Evolutionary conservation across 257 asterid genomes (phyloP).

Genomic region (Gentiana dahurica): DNA sequence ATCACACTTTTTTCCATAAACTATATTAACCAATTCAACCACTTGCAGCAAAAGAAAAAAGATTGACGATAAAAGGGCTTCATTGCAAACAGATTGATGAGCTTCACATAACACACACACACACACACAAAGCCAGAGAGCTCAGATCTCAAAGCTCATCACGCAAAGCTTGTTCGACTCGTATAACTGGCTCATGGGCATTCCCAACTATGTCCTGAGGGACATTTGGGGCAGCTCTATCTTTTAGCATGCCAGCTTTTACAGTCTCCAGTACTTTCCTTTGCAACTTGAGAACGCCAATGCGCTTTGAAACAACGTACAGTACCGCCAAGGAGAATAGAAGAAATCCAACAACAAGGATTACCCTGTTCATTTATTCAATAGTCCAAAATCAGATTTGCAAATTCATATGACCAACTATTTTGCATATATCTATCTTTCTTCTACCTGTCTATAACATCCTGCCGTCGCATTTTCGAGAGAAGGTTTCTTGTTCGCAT

Average conservation of each 20-base stretch:
- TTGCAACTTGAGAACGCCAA: constrained; percentile 81
- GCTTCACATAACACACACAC: too few relatives aligned
- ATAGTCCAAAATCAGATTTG: constrained; percentile 8
- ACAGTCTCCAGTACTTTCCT: constrained; percentile 58
- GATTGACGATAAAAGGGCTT: too few relatives aligned
- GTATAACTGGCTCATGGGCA: constrained; percentile 34
- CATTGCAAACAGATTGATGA: too few relatives aligned
- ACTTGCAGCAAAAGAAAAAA: too few relatives aligned
- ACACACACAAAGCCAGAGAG: neutral
- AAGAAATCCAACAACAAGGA: constrained; percentile 52
- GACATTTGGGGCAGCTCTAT: constrained; percentile 26
- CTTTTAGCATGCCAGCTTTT: constrained; percentile 62
- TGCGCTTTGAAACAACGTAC: constrained; percentile 84
- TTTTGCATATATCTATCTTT: neutral
- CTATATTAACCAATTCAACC: too few relatives aligned
- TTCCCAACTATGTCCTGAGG: constrained; percentile 32
- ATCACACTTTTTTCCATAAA: too few relatives aligned
- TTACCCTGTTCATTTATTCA: constrained; percentile 44
- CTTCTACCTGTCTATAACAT: constrained; percentile 67
- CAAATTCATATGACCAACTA: neutral
- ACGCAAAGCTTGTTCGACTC: constrained; percentile 50
- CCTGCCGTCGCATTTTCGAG: constrained; percentile 87
- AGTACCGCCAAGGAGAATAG: constrained; percentile 80
- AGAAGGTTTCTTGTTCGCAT: constrained; percentile 77
- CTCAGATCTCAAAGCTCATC: constrained; percentile 57